phyloP scores from a whole-genome alignment of 2,329 filamentous ascomycete species.

The Penicillium psychrosexuale region DNA sequence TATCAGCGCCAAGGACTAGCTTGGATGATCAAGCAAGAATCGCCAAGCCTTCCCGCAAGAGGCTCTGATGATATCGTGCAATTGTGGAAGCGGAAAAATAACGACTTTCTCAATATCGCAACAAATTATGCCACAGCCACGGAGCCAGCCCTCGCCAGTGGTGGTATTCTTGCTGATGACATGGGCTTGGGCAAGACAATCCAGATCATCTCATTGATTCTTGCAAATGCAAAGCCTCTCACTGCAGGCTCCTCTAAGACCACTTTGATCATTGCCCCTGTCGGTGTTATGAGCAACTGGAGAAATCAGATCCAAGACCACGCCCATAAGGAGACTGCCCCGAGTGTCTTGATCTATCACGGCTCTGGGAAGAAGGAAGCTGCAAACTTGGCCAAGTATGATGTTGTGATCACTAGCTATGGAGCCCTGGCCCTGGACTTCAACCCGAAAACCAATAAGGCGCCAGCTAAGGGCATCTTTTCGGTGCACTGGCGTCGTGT shows the following conservation, averaged over 20 bases:
- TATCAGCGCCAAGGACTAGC: slow-evolving; percentile 77
- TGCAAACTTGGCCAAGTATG: slow-evolving; percentile 61
- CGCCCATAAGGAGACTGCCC: slow-evolving; percentile 59
- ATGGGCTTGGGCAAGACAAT: slow-evolving; percentile 92
- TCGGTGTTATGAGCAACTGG: slow-evolving; percentile 91
- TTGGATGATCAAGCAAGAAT: slow-evolving; percentile 78
- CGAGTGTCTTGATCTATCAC: slow-evolving; percentile 72
- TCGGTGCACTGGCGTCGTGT: slow-evolving; percentile 72
- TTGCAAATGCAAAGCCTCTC: slow-evolving; percentile 51
- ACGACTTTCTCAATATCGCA: slow-evolving; percentile 63
- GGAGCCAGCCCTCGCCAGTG: slow-evolving; percentile 65
- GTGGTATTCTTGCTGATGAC: slow-evolving; percentile 84
- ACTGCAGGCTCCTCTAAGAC: slow-evolving; percentile 52
- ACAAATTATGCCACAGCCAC: slow-evolving; percentile 62
- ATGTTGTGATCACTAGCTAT: slow-evolving; percentile 82
- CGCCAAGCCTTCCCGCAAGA: slow-evolving; percentile 59
- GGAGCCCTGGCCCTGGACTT: slow-evolving; percentile 69
- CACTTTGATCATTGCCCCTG: slow-evolving; percentile 76
- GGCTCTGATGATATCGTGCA: slow-evolving; percentile 65
- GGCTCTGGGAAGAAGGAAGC: slow-evolving; percentile 58
- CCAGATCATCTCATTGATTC: slow-evolving; percentile 76
- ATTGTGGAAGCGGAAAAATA: slow-evolving; percentile 65
- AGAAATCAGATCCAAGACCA: slow-evolving; percentile 73
- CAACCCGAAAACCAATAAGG: slow-evolving; percentile 47
- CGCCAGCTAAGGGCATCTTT: slow-evolving; percentile 53